A percentile compares a stretch with the other conserved stretches of the same genome.
Evolutionary conservation across 257 asterid species (phyloP).

Genomic region (Forsythia suspensa): DNA sequence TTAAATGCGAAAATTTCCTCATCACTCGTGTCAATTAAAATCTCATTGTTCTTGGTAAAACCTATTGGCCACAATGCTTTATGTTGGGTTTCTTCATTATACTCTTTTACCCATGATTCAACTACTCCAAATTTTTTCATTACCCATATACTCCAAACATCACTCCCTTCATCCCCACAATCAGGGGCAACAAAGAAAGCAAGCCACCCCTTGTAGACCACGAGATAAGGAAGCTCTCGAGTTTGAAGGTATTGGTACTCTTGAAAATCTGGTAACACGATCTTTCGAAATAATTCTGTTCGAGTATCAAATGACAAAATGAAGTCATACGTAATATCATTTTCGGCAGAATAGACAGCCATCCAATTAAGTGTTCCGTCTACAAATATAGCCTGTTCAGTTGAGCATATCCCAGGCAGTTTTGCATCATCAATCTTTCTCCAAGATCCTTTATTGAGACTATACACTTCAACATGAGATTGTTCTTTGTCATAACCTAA

Average conservation of each 20-base stretch:
- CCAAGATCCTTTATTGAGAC: not conserved
- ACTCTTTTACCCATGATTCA: too few species aligned
- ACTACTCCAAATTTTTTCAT: not conserved
- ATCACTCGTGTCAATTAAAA: too few species aligned
- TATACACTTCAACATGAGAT: not conserved
- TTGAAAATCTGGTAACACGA: not conserved
- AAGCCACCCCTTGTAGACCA: not conserved
- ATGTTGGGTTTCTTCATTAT: too few species aligned
- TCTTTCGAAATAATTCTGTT: not conserved
- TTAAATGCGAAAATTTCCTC: too few species aligned
- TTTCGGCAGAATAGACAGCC: not conserved
- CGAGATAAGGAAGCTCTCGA: not conserved
- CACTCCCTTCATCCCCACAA: not conserved
- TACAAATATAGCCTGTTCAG: not conserved
- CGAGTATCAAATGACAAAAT: not conserved
- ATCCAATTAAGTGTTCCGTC: not conserved
- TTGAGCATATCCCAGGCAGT: not conserved
- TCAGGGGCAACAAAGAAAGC: not conserved
- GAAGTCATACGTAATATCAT: not conserved
- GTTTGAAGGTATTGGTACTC: too few species aligned
- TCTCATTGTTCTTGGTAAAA: too few species aligned
- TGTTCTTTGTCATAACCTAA: not conserved
- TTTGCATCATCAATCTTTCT: not conserved
- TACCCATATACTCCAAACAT: not conserved
- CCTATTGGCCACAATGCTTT: too few species aligned